phyloP scores from a whole-genome alignment of 306 rosid genomes.

The Sicyos edulis region DNA sequence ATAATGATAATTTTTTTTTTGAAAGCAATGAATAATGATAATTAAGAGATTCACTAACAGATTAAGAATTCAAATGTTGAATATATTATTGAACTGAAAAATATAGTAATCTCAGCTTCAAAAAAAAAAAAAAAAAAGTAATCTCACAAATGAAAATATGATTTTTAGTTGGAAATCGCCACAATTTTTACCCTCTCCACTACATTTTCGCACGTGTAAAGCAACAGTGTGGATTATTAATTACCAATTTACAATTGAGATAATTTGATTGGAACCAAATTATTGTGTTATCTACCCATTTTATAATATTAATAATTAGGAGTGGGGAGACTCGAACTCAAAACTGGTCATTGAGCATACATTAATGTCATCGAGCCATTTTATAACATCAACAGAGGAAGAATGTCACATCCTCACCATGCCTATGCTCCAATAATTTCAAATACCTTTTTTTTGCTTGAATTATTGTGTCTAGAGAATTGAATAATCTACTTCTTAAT shows the following conservation, averaged over 20 bases:
- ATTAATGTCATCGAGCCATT: not conserved
- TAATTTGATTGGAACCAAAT: not conserved
- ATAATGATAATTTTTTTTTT: too few species aligned
- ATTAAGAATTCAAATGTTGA: too few species aligned
- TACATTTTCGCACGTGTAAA: not conserved
- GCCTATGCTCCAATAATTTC: constrained; percentile 2
- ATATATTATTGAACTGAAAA: too few species aligned
- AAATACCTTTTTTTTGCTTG: not conserved
- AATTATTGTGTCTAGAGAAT: too few species aligned
- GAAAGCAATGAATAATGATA: not conserved
- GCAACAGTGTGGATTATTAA: not conserved
- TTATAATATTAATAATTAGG: not conserved
- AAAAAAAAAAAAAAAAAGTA: too few species aligned
- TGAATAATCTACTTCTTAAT: too few species aligned
- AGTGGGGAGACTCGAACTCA: too few species aligned
- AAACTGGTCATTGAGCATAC: too few species aligned
- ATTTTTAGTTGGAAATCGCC: too few species aligned
- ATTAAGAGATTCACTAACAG: too few species aligned
- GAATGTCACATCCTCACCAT: constrained; percentile 12
- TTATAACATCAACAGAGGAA: not conserved
- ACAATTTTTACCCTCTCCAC: too few species aligned
- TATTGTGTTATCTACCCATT: not conserved
- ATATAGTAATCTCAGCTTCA: too few species aligned
- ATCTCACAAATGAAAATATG: constrained; percentile 1
- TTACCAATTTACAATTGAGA: not conserved